Base-by-base conservation (phyloP, 169 alveolate genomes). In the Plasmodium fragile region DNA sequence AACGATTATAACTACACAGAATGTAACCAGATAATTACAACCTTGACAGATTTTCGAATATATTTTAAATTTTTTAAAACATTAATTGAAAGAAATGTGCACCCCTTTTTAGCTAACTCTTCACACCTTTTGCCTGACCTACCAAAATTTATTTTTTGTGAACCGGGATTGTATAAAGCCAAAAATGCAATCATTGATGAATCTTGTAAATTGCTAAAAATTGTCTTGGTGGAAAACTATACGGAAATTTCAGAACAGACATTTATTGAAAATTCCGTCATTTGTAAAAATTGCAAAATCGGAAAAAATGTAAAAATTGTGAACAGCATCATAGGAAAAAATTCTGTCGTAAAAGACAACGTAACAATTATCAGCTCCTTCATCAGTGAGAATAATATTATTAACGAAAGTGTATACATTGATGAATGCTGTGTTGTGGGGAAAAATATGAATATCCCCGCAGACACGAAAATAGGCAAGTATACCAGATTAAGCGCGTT, bases 391-490 rank as follows among this genome's bases (percentile, higher is more conserved):
- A 89, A 89, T 52, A 69, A 39, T 55, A 28, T 59, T 39, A 78
- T 89, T 28, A 89, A 89, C 52, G 53, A 89, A 4, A 34, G 81
- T 41, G 94, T 43, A 22, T 52, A 39, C 81, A 78, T 89, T 77
- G 89, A 89, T 70, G 94, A 89, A 79, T 78, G 94, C 16, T 89
- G 94, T 53, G 81, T 89, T 13, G 34, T 89, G 49, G 94, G 94
- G 22, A 89, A 28, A 69, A 39, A 89, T 78, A 89, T 78, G 65
- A 77, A 89, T 49, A 89, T 89, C 30, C 94, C 94, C 1, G 18
- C 49, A 10, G 72, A 25, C 4, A 11, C 52, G 8, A 32, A 79
- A 59, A 78, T 89, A 22, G 28, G 34, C 0, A 78, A 78, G 30
- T 72, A 89, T 53, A 89, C 89, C 43, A 32, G 94, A 34, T 30